phyloP scores from a whole-genome alignment of 257 asterid species.

The Fraxinus americana region DNA sequence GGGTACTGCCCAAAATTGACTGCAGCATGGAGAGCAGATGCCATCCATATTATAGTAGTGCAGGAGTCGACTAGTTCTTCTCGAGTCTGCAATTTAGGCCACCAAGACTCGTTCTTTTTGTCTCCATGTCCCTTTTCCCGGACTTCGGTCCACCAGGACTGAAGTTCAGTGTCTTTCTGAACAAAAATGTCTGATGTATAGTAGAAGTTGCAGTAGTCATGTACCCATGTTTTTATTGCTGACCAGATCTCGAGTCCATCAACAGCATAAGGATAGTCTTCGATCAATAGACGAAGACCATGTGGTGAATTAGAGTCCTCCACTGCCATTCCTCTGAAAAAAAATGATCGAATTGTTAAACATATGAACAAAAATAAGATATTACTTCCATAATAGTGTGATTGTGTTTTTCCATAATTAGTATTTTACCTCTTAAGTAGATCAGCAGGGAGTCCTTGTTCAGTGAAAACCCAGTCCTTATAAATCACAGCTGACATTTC shows the following conservation, averaged over 20 bases:
- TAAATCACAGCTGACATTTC: conserved; percentile 60
- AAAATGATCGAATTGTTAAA: not conserved
- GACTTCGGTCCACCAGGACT: conserved; percentile 78
- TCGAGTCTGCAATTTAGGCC: conserved; percentile 68
- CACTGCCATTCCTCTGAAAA: conserved; percentile 63
- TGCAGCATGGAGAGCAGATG: conserved; percentile 84
- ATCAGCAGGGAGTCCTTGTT: conserved; percentile 80
- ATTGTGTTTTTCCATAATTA: no score
- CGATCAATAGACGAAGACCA: conserved; percentile 62
- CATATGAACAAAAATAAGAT: not conserved
- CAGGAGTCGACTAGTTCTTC: conserved; percentile 59
- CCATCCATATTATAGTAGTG: conserved; percentile 73
- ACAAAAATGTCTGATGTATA: conserved; percentile 48
- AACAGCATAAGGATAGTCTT: conserved; percentile 79
- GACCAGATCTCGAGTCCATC: conserved; percentile 88
- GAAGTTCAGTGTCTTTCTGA: conserved; percentile 59
- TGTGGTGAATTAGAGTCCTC: conserved; percentile 54
- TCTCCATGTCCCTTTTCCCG: conserved; percentile 72
- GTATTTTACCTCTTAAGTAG: conserved; percentile 63
- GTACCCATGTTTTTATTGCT: conserved; percentile 73
- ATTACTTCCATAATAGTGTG: not conserved
- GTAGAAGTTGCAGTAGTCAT: conserved; percentile 65
- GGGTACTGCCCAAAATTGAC: conserved; percentile 74
- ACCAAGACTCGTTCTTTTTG: conserved; percentile 69
- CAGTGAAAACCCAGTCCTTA: conserved; percentile 64